Evolutionary conservation across 225 moss, liverwort and hornwort species (phyloP).

Genomic region (Anthoceros angustus): DNA sequence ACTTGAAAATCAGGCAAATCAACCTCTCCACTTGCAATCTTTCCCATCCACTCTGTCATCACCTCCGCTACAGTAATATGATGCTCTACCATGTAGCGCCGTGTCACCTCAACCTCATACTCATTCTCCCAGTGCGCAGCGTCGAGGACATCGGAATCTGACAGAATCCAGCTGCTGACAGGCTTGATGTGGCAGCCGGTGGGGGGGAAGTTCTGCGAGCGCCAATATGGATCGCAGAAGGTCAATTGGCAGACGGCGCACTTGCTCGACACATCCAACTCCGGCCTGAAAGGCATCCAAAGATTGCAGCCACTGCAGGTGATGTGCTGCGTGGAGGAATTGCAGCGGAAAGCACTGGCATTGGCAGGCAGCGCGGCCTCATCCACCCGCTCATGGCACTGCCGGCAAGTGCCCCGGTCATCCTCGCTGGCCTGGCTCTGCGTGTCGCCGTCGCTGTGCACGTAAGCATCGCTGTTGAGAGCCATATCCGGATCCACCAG

Average conservation of each 20-base stretch:
- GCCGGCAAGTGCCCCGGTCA: background rate
- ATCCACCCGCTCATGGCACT: background rate
- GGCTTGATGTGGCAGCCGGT: background rate
- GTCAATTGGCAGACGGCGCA: background rate
- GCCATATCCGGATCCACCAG: constrained; percentile 11
- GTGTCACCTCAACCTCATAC: constrained; percentile 16
- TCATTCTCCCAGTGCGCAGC: background rate
- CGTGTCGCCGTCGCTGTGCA: background rate
- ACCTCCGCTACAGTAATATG: constrained; percentile 23
- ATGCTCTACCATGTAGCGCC: constrained; percentile 24
- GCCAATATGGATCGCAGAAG: background rate
- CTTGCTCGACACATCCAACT: background rate
- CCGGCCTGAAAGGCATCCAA: background rate
- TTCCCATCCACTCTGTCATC: constrained; percentile 28
- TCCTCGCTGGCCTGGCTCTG: background rate
- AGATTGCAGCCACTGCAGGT: background rate
- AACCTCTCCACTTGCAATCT: constrained; percentile 7
- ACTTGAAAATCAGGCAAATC: background rate
- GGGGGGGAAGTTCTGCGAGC: background rate
- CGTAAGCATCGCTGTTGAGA: background rate
- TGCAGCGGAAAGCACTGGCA: background rate
- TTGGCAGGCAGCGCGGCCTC: background rate
- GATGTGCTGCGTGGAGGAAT: background rate
- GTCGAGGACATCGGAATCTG: background rate
- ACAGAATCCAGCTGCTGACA: background rate